These are phyloP conservation scores for Helicostylum pulchrum DNA, from an alignment of 192 early-diverging fungal genomes.

Conservation along the genomic window DNA sequence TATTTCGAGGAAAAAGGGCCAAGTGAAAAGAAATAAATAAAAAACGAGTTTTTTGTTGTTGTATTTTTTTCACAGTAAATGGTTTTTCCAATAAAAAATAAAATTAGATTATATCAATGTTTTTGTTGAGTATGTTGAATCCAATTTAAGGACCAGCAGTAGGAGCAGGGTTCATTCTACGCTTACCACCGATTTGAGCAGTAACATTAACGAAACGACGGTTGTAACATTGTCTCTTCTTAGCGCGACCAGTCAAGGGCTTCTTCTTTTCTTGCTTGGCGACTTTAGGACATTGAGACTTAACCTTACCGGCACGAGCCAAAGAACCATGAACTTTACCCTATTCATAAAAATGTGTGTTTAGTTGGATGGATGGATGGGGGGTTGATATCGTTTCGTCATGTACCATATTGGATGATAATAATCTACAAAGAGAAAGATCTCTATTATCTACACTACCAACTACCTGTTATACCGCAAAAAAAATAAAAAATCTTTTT, in stretches of 20 bases:
- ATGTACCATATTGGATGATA: conserved; percentile 19
- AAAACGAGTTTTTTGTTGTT: too few relatives aligned
- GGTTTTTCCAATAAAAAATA: too few relatives aligned
- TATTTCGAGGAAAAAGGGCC: too few relatives aligned
- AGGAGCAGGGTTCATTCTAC: conserved; percentile 61
- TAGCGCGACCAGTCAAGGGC: conserved; percentile 87
- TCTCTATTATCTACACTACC: background rate
- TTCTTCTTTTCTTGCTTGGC: conserved; percentile 97
- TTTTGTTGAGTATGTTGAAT: background rate
- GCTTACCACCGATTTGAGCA: conserved; percentile 84
- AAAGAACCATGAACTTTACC: conserved; percentile 99
- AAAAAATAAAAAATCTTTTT: too few relatives aligned
- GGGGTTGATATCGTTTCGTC: conserved; percentile 9
- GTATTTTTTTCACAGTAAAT: too few relatives aligned
- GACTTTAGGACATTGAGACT: conserved; percentile 98
- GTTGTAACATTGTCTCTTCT: conserved; percentile 95
- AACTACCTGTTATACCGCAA: too few relatives aligned
- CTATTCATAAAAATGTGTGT: conserved; percentile 44
- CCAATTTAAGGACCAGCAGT: conserved; percentile 43
- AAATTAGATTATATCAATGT: too few relatives aligned
- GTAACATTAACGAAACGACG: conserved; percentile 97
- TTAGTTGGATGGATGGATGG: conserved; percentile 43
- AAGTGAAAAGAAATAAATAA: too few relatives aligned
- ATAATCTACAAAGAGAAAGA: conserved; percentile 17
- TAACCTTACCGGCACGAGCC: conserved; percentile 99